Conservation (phyloP, 768 basidiomycete species). For the Asterophora lycoperdoides region DNA sequence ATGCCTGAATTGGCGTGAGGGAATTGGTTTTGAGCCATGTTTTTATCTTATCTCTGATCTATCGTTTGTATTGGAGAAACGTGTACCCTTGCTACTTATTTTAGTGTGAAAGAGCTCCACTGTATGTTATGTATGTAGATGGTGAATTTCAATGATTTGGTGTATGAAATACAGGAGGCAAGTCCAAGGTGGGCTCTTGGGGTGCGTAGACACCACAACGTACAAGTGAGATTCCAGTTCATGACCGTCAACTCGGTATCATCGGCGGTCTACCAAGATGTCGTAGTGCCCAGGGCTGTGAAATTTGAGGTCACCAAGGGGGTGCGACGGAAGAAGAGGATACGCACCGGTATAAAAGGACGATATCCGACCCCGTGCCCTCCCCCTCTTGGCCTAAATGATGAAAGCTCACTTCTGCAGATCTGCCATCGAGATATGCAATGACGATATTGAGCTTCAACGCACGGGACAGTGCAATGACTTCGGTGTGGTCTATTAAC, state of each 20-base stretch:
- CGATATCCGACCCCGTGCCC: slow-evolving; percentile 44
- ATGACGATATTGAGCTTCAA: slow-evolving; percentile 65
- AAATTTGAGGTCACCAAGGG: not conserved
- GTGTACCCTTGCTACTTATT: not conserved
- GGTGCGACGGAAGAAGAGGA: not conserved
- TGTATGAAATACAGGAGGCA: no score
- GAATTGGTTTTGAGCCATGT: not conserved
- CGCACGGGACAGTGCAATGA: slow-evolving; percentile 69
- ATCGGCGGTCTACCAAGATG: slow-evolving; percentile 38
- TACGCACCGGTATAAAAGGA: slow-evolving; percentile 68
- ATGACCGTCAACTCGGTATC: not conserved
- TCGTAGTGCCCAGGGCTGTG: slow-evolving; percentile 86
- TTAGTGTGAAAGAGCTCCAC: not conserved
- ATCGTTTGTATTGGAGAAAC: not conserved
- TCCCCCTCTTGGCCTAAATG: slow-evolving; percentile 49
- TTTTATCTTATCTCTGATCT: not conserved
- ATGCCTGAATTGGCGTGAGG: not conserved
- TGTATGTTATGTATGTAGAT: no score
- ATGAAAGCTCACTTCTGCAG: slow-evolving; percentile 42
- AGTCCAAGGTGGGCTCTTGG: no score
- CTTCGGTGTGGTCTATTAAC: slow-evolving; percentile 74
- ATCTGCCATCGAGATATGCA: slow-evolving; percentile 76
- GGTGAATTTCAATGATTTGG: not conserved
- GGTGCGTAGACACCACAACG: no score
- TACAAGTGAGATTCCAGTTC: no score